Base-by-base conservation (phyloP, 768 basidiomycete genomes). In the Suillus decipiens region DNA sequence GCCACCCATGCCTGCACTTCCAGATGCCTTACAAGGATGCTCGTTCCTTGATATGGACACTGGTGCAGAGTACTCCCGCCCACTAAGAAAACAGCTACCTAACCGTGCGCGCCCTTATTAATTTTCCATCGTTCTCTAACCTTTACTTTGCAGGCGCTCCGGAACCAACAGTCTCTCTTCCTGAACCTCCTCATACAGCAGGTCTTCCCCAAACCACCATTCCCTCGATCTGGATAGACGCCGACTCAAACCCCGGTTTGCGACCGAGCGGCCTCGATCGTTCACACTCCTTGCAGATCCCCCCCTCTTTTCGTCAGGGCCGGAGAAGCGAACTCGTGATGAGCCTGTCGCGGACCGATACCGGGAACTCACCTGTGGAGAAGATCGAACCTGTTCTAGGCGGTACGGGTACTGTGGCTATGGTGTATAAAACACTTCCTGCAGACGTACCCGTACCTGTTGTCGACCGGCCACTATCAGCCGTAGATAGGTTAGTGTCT, bases 181-280 rank as follows among this genome's bases (percentile, higher is more conserved):
- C 5, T 64, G 67, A 7, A 70, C 74, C 6, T 70, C 67, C 34
- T 67, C 74, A 28, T 68, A 65, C 71, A 9, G 60, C 60, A 36
- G 61, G 68, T 19, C 68, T 70, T 42, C 62, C 66, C 1, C 59
- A 17, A 3, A 69, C 71, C 0, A 61, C 36, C 0, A 78, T 85
- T 19, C 83, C 85, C 0, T 82, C 83, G 2, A 79, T 83, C 67
- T 85, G 84, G 85, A 73, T 80, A 60, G 76, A 81, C 63, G 73
- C 75, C 5, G 83, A 84, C 64, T 75, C 74, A 19, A 63, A 55
- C 3, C 47, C 63, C 0, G 54, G 50, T 15, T 55, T 67, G 0
- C 65, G 54, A 22, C 64, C 64, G n/a, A 69, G 61, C 53, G 50
- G 64, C 1, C 67, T 71, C 55, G 72, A 73, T 58, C 68, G 72